Base-by-base conservation (phyloP, 331 rosid species). In the Erythrophleum ivorense region DNA sequence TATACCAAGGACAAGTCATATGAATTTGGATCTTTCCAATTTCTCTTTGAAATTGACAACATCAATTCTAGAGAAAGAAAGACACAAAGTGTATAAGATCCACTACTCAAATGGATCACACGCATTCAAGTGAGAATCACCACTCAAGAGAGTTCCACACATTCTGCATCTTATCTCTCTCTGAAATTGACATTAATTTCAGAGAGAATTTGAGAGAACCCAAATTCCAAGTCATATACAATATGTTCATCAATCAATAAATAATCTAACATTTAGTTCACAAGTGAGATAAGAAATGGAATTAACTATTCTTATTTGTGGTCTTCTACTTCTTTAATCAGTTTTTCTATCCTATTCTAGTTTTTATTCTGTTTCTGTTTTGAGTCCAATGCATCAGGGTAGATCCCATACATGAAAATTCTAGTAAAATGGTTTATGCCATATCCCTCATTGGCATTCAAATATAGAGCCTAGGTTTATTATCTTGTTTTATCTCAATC, bases 261-360 rank as follows among this genome's bases (percentile, higher is more conserved):
- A 43, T 55, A 55, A 40, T 29, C 34, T 58, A 38, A 57, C 50
- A 46, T 33, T 75, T 60, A 52, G 63, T 75, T 76, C 66, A 63
- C 71, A 15, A 34, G 59, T 19, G 53, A 62, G 45, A 64, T 34
- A 43, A 41, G 13, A 67, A 68, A 76, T 60, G 5, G 33, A 34
- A 70, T 34, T 58, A 73, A 58, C 57, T 54, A 74, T 49, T 74
- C 80, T 5, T 59, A 59, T 12, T 40, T 68, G 70, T 54, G 71
- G 13, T 33, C 50, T 60, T 83, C 40, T 29, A 73, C 67, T 77
- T 64, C 40, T 71, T 63, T 45, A 58, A 18, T 7, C 63, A 43
- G 2, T 52, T 63, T 52, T 64, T 10, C 48, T 31, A 46, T 48
- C 43, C 9, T 4, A 13, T 49, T 6, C 5, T 24, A 34, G 59